Evolutionary conservation across 129 eudicot genomes (phyloP).

Genomic region (Gnaphalium uliginosum): DNA sequence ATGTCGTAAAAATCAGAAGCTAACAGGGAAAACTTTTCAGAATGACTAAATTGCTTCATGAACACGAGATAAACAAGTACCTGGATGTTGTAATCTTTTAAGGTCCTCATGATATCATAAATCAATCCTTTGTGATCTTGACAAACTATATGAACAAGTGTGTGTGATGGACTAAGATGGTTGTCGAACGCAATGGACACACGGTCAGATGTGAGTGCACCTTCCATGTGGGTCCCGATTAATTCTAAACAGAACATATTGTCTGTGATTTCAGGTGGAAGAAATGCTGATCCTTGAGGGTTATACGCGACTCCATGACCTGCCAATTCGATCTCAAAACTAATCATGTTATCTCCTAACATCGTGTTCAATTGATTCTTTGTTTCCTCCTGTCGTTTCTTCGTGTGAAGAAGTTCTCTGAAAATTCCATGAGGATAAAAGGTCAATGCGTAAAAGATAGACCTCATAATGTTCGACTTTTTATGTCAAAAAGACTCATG

Average conservation of each 20-base stretch:
- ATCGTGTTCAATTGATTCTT: slow-evolving; percentile 35
- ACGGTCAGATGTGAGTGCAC: slow-evolving; percentile 17
- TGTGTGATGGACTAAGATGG: slow-evolving; percentile 52
- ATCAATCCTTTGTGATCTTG: slow-evolving; percentile 55
- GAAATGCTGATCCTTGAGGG: slow-evolving; percentile 48
- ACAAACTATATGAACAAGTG: slow-evolving; percentile 43
- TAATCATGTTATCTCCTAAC: slow-evolving; percentile 40
- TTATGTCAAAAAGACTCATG: background rate
- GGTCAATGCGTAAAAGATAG: slow-evolving; percentile 1
- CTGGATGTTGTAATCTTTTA: slow-evolving; percentile 55
- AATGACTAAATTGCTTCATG: too few species aligned
- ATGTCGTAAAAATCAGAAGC: background rate
- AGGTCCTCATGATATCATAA: slow-evolving; percentile 52
- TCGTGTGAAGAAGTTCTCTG: slow-evolving; percentile 56
- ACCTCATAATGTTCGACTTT: background rate
- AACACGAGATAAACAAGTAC: slow-evolving; percentile 8
- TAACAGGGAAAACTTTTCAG: too few species aligned
- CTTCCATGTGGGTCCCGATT: slow-evolving; percentile 21
- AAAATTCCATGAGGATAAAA: background rate
- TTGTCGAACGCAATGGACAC: slow-evolving; percentile 43
- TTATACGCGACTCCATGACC: slow-evolving; percentile 35
- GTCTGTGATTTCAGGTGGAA: slow-evolving; percentile 40
- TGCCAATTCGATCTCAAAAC: slow-evolving; percentile 50
- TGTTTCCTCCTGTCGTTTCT: slow-evolving; percentile 47
- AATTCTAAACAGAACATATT: slow-evolving; percentile 37